phyloP scores from a whole-genome alignment of 2,329 filamentous ascomycete species.

The Exophiala sideris region DNA sequence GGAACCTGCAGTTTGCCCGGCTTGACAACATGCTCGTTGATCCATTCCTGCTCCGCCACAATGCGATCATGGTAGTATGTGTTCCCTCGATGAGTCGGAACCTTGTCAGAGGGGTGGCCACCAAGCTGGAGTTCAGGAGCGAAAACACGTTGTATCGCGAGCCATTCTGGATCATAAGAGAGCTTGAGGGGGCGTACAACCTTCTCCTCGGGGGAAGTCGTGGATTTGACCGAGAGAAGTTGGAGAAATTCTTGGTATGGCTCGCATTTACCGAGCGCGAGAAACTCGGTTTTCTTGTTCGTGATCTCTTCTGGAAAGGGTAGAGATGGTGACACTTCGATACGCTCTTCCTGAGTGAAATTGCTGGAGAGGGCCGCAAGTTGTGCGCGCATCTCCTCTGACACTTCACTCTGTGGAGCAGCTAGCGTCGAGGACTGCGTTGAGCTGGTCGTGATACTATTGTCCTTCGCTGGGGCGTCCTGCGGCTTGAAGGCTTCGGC shows the following conservation, averaged over 20 bases:
- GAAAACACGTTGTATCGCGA: constrained; percentile 86
- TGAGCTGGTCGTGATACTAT: constrained; percentile 4
- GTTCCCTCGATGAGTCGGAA: constrained; percentile 64
- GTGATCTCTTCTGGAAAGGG: constrained; percentile 68
- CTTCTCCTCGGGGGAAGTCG: constrained; percentile 35
- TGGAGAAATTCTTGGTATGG: constrained; percentile 79
- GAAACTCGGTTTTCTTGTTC: constrained; percentile 77
- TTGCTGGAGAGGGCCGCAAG: constrained; percentile 61
- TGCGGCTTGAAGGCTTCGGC: neutral
- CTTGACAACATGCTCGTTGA: constrained; percentile 69
- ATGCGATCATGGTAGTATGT: constrained; percentile 66
- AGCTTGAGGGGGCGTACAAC: constrained; percentile 55
- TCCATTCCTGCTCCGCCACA: constrained; percentile 69
- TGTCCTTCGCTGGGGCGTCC: neutral
- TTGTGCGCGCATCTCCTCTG: constrained; percentile 66
- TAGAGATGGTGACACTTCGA: constrained; percentile 50
- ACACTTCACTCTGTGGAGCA: constrained; percentile 41
- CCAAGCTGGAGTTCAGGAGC: constrained; percentile 63
- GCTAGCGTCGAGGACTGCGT: constrained; percentile 30
- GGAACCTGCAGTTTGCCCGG: constrained; percentile 65
- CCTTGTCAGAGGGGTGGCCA: constrained; percentile 54
- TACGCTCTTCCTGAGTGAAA: constrained; percentile 52
- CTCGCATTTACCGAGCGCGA: constrained; percentile 89
- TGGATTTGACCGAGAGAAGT: constrained; percentile 61
- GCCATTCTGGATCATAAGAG: constrained; percentile 89